Evolutionary conservation across 495 filamentous ascomycete genomes (phyloP), one percentile per base, ranked within the genome.

Genomic region (Xylaria curta): DNA sequence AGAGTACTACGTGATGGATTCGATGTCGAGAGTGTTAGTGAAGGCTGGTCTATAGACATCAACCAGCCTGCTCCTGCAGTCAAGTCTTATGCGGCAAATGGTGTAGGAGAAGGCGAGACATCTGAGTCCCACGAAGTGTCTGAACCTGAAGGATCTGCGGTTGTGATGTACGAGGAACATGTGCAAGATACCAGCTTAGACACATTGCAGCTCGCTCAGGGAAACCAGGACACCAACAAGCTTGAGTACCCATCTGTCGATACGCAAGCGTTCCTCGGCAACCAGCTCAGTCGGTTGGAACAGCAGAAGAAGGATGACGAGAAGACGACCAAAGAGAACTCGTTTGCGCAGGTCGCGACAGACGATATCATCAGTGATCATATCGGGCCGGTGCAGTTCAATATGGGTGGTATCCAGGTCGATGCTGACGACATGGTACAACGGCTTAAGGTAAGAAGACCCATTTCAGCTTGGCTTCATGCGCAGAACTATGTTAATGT

Each of bases 391-490:
- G 94, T 97, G 70, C 94, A 98, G 75, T 97, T 97, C 81, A 98
- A 98, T 77, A 94, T 97, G 87, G 95, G 95, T 26, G 95, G 95
- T 68, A 97, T 98, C 68, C 95, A 98, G 77, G 94, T 98, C 10
- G 94, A 98, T 82, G 94, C 94, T 10, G 95, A 98, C 76, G 96
- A 97, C 73, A 96, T 97, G 92, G 81, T 97, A 62, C 92, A 94
- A 78, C 89, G 92, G 78, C 85, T 97, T 58, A 94, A 93, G 88
- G 94, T 96, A 82, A 83, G 76, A 82, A 83, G 76, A 40, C 42
- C 36, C 60, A 12, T 64, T 59, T 36, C 15, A 56, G 26, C 47
- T 44, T 28, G 21, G 28, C 17, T 64, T 51, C 12, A 42, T 1
- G 7, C 5, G 19, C 1, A 28, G 51, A 58, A 17, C 46, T 62